Evolutionary conservation across 2,329 filamentous ascomycete genomes (phyloP), one percentile per base, ranked within the genome.

Genomic region (Venturia asperata): DNA sequence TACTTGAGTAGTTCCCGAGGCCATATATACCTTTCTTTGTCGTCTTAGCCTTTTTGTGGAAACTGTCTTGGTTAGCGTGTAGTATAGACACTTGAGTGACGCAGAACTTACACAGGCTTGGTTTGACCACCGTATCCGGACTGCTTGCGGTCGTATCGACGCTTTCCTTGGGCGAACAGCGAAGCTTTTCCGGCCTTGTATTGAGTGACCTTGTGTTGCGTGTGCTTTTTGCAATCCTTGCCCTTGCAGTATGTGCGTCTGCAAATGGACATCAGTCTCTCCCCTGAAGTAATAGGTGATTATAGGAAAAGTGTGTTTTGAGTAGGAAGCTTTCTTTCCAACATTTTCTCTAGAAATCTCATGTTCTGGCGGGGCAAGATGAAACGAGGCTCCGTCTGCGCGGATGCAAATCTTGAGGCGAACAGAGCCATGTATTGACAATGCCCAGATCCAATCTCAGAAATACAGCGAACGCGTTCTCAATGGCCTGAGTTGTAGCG

Each of bases 11-110:
- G 9, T 11, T 41, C 15, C 39, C 39, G 39, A 41, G 15, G 10
- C 15, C 39, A 10, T 3, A 11, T 41, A 9, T 41, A 41, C 39
- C 39, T 89, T 99, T 99, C 91, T 99, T 99, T 79, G 94, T 99
- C 74, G 94, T 99, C 90, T 99, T 99, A 73, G 94, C 94, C 86
- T 97, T 97, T 89, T 97, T 99, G 91, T 97, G 94, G 90, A 97
- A 99, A 78, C 42, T 45, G 17, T 17, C 39, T n/a, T 45, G 4
- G 39, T 41, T 15, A 41, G 39, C 39, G 10, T 10, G 4, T 41
- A 4, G 9, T 15, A 2, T 41, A 41, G 9, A 10, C 39, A 10
- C 9, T 41, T 15, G 4, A 11, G 39, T 15, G 9, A 41, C 2
- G 39, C 9, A 10, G 39, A 9, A 5, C 42, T 45, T 45, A 45